Conservation (phyloP, 495 filamentous ascomycete genomes). For the Penicillium salamii region DNA sequence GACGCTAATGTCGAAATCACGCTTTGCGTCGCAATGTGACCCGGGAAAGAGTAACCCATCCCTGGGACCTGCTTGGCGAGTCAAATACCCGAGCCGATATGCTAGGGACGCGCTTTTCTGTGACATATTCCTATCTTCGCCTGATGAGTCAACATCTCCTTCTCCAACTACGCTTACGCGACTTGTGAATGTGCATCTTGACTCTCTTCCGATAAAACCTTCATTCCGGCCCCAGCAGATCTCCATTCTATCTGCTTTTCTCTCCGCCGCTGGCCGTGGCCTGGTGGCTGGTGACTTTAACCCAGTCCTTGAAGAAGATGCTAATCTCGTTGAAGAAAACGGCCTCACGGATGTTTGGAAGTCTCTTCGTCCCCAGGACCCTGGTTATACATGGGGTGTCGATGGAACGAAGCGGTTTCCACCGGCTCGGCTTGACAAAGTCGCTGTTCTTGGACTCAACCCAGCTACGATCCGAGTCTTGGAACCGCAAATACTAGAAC, state of each 20-base stretch:
- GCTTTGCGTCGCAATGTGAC: background rate
- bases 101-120: conserved; percentile 23
- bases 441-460: too few species aligned
- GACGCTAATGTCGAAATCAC: conserved; percentile 16
- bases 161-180: conserved; percentile 10
- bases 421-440: conserved; percentile 20
- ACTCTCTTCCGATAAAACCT: conserved; percentile 21
- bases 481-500: too few species aligned
- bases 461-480: too few species aligned
- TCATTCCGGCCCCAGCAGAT: conserved; percentile 21
- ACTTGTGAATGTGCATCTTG: conserved; percentile 23
- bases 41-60: background rate
- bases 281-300: conserved; percentile 30
- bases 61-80: conserved; percentile 21
- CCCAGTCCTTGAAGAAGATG: conserved; percentile 23
- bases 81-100: conserved; percentile 17
- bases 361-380: conserved; percentile 11
- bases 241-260: conserved; percentile 14
- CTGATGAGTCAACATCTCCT: background rate
- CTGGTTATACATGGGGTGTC: conserved; percentile 20
- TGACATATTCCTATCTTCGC: conserved; percentile 18
- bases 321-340: conserved; percentile 11
- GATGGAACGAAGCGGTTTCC: conserved; percentile 19
- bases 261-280: conserved; percentile 15
- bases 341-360: conserved; percentile 20